Evolutionary conservation across 108 stramenopile species (phyloP).

Genomic region (Cylindrotheca fusiformis): DNA sequence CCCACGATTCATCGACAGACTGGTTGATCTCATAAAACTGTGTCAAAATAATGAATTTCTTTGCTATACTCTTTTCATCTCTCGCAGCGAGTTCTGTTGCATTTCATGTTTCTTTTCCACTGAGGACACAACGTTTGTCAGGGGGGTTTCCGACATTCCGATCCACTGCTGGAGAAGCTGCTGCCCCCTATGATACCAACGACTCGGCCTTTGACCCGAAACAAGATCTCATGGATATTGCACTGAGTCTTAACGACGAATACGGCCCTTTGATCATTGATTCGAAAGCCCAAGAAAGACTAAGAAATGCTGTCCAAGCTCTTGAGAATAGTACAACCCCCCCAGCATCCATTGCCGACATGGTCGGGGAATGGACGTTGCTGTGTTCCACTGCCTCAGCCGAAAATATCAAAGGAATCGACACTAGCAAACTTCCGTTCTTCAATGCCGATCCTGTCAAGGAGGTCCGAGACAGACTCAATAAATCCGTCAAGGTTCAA

Average conservation of each 20-base stretch:
- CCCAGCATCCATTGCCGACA: slow-evolving; percentile 1
- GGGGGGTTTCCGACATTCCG: no score
- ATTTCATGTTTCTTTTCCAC: no score
- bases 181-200: slow-evolving; percentile 4
- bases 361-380: slow-evolving; percentile 74
- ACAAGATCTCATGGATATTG: slow-evolving; percentile 21
- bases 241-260: slow-evolving; percentile 13
- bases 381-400: slow-evolving; percentile 46
- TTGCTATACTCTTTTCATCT: background rate
- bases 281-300: slow-evolving; percentile 23
- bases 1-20: no score
- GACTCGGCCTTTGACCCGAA: background rate
- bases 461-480: slow-evolving; percentile 31
- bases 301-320: slow-evolving; percentile 32
- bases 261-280: slow-evolving; percentile 32
- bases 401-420: slow-evolving; percentile 12
- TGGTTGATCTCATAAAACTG: no score
- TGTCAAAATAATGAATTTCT: background rate
- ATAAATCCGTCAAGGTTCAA: slow-evolving; percentile 48
- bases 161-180: slow-evolving; percentile 1
- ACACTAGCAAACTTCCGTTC: slow-evolving; percentile 39
- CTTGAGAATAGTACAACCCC: slow-evolving; percentile 28
- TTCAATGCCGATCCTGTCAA: slow-evolving; percentile 34
- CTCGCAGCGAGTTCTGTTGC: background rate
- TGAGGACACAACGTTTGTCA: no score